Evolutionary conservation across 768 basidiomycete species (phyloP).

Genomic region (Paxillus rubicundulus): DNA sequence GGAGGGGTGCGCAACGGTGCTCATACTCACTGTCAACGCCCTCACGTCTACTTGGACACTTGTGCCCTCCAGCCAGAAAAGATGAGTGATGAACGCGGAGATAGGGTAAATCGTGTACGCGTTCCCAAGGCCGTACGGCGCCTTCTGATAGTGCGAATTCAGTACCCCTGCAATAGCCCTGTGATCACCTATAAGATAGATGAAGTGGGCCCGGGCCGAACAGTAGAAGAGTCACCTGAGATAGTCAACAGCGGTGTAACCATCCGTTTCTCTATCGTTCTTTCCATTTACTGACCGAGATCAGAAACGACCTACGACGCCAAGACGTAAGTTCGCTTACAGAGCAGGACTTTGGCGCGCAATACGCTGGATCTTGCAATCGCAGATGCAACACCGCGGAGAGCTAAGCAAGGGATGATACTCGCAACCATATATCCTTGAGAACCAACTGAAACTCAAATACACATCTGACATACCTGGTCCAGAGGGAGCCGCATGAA

Average conservation of each 20-base stretch:
- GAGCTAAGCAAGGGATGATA: constrained; percentile 88
- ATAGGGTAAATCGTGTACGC: constrained; percentile 63
- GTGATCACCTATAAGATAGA: constrained; percentile 11
- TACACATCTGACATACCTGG: constrained; percentile 51
- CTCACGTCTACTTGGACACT: constrained; percentile 59
- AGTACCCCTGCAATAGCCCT: constrained; percentile 72
- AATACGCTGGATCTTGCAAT: constrained; percentile 74
- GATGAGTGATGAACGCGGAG: constrained; percentile 81
- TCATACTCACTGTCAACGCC: constrained; percentile 54
- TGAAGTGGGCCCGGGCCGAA: constrained; percentile 2
- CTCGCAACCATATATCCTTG: constrained; percentile 34
- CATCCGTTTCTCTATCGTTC: constrained; percentile 89
- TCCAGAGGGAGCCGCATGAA: constrained; percentile 94
- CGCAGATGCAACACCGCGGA: constrained; percentile 72
- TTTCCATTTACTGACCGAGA: constrained; percentile 66
- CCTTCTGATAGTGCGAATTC: constrained; percentile 54
- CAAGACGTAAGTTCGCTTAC: constrained; percentile 45
- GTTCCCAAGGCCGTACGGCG: constrained; percentile 55
- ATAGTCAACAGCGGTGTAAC: constrained; percentile 82
- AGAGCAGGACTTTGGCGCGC: constrained; percentile 77
- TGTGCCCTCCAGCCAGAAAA: constrained; percentile 72
- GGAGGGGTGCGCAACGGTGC: not conserved
- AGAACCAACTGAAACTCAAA: constrained; percentile 4
- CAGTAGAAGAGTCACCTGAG: constrained; percentile 50
- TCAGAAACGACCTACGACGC: constrained; percentile 1